A percentile compares a stretch with the other conserved stretches of the same genome.
phyloP scores from a whole-genome alignment of 768 basidiomycete genomes.

The Gymnopilus dilepis region DNA sequence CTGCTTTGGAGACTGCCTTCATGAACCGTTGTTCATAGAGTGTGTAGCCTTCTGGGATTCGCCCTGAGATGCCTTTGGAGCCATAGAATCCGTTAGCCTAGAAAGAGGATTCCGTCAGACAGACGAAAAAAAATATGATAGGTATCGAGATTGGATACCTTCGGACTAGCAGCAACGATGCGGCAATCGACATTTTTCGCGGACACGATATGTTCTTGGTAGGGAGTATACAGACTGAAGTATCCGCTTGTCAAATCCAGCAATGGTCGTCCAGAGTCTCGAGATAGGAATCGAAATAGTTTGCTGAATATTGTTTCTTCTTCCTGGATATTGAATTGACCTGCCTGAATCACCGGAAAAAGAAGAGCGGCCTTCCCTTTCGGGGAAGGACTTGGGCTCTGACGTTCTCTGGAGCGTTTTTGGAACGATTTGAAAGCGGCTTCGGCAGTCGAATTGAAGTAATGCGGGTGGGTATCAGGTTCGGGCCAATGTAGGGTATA shows the following conservation, averaged over 20 bases:
- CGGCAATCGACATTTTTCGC: slow-evolving; percentile 61
- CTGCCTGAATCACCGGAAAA: slow-evolving; percentile 88
- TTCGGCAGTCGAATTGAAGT: slow-evolving; percentile 66
- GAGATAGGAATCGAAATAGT: slow-evolving; percentile 59
- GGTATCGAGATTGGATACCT: too few relatives aligned
- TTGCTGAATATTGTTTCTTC: slow-evolving; percentile 70
- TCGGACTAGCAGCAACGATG: slow-evolving; percentile 86
- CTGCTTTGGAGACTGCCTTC: slow-evolving; percentile 58
- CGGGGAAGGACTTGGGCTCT: background rate
- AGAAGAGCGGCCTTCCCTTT: slow-evolving; percentile 50
- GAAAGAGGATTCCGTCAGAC: background rate
- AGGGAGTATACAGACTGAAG: slow-evolving; percentile 84
- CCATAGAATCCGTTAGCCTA: slow-evolving; percentile 97
- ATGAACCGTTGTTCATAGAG: slow-evolving; percentile 86
- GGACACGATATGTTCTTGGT: slow-evolving; percentile 73
- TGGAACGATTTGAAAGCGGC: slow-evolving; percentile 67
- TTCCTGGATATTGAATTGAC: slow-evolving; percentile 85
- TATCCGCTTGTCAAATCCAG: slow-evolving; percentile 94
- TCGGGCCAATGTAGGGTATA: slow-evolving; percentile 75
- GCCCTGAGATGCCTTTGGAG: slow-evolving; percentile 86
- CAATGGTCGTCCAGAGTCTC: slow-evolving; percentile 40
- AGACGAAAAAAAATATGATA: too few relatives aligned
- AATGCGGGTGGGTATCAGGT: slow-evolving; percentile 65
- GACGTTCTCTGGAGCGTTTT: slow-evolving; percentile 33
- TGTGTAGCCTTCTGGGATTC: slow-evolving; percentile 96